phyloP scores from a whole-genome alignment of 169 alveolate species.

The Cryptosporidium bovis region DNA sequence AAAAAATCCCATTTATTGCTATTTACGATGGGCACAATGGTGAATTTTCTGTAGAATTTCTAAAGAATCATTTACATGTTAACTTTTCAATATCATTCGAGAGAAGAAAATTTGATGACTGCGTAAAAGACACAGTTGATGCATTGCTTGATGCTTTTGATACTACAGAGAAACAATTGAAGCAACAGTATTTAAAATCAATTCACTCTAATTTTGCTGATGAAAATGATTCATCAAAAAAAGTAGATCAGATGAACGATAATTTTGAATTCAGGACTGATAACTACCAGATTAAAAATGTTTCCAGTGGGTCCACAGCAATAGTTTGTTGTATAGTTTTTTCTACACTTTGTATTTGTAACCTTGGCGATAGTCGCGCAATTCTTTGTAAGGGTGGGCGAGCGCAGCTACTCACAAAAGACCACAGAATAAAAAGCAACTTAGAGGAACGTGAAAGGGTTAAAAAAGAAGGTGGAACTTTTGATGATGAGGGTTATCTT shows the following conservation, averaged over 20 bases:
- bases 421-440: slow-evolving; percentile 74
- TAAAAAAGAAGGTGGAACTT: slow-evolving; percentile 76
- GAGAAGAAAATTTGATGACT: slow-evolving; percentile 10
- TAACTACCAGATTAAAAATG: slow-evolving; percentile 6
- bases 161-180: slow-evolving; percentile 51
- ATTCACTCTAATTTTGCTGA: not conserved
- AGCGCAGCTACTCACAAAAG: slow-evolving; percentile 73
- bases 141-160: slow-evolving; percentile 43
- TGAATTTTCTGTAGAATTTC: slow-evolving; percentile 80
- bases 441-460: slow-evolving; percentile 76
- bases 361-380: slow-evolving; percentile 79
- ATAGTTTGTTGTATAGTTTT: slow-evolving; percentile 72
- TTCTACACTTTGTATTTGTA: slow-evolving; percentile 73
- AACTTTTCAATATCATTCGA: slow-evolving; percentile 70
- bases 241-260: not conserved
- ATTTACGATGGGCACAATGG: slow-evolving; percentile 85
- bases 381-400: slow-evolving; percentile 77
- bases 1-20: slow-evolving; percentile 76
- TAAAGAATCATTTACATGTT: slow-evolving; percentile 77
- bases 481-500: slow-evolving; percentile 76
- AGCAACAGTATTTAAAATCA: slow-evolving; percentile 36
- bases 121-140: slow-evolving; percentile 19
- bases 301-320: slow-evolving; percentile 80
- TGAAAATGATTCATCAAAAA: not conserved
- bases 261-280: not conserved